phyloP scores from a whole-genome alignment of 73 alveolate species.

The Symbiodinium natans region DNA sequence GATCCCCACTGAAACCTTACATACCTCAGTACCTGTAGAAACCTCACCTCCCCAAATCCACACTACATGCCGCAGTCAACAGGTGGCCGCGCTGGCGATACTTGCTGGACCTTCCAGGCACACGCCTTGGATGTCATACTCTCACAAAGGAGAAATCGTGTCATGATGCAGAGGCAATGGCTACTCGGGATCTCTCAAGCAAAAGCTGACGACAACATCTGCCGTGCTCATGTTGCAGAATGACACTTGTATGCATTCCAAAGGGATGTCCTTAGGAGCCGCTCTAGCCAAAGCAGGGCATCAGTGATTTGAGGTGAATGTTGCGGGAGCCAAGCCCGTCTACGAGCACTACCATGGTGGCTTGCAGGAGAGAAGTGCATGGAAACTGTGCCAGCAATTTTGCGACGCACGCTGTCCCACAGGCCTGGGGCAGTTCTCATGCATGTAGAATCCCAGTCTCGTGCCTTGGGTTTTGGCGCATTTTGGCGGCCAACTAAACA shows the following conservation, averaged over 20 bases:
- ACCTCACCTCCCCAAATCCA: not conserved
- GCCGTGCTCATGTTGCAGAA: slow-evolving; percentile 67
- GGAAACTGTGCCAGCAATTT: no score
- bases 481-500: no score
- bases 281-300: not conserved
- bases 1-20: no score
- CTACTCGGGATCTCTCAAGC: slow-evolving; percentile 89
- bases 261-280: no score
- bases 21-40: no score
- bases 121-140: not conserved
- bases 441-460: no score
- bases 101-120: slow-evolving; percentile 68
- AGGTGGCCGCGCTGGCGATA: slow-evolving; percentile 91
- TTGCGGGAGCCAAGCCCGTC: slow-evolving; percentile 78
- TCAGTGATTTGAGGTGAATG: slow-evolving; percentile 19
- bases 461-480: no score
- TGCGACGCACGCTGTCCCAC: no score
- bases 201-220: slow-evolving; percentile 79
- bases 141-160: no score
- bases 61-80: not conserved
- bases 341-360: slow-evolving; percentile 93
- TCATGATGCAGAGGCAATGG: slow-evolving; percentile 44
- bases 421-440: no score
- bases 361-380: slow-evolving; percentile 23
- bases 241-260: not conserved